A percentile compares a stretch with the other conserved stretches of the same genome.
These are phyloP conservation scores for Kalmusia sp. DNA, from an alignment of 2,329 filamentous ascomycete genomes.

Conservation along the genomic window DNA sequence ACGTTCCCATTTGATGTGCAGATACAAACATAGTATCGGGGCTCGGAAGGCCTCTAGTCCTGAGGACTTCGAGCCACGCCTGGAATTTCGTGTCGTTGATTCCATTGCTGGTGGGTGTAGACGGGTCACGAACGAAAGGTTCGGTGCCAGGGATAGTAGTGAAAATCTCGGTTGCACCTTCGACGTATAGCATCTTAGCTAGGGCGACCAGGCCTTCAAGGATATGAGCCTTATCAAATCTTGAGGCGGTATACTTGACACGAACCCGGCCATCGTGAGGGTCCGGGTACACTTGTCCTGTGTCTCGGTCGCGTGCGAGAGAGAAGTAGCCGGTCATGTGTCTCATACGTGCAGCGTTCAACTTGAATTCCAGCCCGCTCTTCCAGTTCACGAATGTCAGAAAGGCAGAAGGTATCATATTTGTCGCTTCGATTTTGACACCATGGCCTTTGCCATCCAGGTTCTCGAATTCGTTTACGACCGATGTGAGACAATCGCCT, in stretches of 20 bases:
- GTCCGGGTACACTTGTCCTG: constrained; percentile 77
- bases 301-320: constrained; percentile 76
- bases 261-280: constrained; percentile 68
- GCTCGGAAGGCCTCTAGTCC: constrained; percentile 57
- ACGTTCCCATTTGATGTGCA: constrained; percentile 85
- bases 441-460: constrained; percentile 83
- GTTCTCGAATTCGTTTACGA: constrained; percentile 80
- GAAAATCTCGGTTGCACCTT: constrained; percentile 82
- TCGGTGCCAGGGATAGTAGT: constrained; percentile 67
- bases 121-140: constrained; percentile 64
- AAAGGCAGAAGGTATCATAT: constrained; percentile 74
- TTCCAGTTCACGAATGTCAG: constrained; percentile 71
- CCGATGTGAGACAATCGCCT: constrained; percentile 80
- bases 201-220: constrained; percentile 75
- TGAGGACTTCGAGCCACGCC: constrained; percentile 64
- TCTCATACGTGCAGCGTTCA: constrained; percentile 70
- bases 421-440: constrained; percentile 77
- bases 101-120: constrained; percentile 42
- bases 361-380: constrained; percentile 74
- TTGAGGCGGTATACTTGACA: constrained; percentile 74
- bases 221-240: constrained; percentile 74
- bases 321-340: constrained; percentile 76
- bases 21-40: constrained; percentile 65
- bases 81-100: constrained; percentile 67
- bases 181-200: constrained; percentile 78